Percentiles rank a stretch among this genome's conserved stretches.
Evolutionary conservation across 2,329 filamentous ascomycete genomes (phyloP).

Genomic region (Cytospora piceicola): DNA sequence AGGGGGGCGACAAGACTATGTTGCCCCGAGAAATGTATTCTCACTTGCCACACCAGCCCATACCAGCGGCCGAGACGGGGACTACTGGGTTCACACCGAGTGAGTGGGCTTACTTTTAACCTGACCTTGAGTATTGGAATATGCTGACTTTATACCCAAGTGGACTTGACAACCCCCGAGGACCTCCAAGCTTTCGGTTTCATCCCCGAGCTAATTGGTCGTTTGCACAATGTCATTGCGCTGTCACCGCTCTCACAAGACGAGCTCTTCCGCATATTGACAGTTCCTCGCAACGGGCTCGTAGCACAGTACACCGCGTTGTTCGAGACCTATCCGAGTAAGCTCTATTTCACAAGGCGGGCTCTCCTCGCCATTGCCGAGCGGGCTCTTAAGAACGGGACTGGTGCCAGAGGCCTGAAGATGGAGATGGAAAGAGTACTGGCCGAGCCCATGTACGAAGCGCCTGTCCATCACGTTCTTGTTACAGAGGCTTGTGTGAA

Average conservation of each 20-base stretch:
- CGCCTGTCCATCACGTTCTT: constrained; percentile 74
- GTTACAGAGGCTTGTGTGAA: constrained; percentile 72
- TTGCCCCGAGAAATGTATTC: constrained; percentile 66
- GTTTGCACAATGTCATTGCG: constrained; percentile 87
- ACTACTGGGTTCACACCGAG: constrained; percentile 51
- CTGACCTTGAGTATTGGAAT: not conserved
- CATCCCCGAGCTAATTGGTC: constrained; percentile 94
- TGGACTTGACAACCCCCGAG: constrained; percentile 74
- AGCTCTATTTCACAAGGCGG: constrained; percentile 79
- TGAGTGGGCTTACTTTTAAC: constrained; percentile 7
- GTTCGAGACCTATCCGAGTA: constrained; percentile 78
- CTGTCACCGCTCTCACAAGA: constrained; percentile 72
- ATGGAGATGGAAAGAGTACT: constrained; percentile 81
- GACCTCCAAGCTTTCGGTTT: constrained; percentile 87
- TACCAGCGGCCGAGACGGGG: constrained; percentile 37
- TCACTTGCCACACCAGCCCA: constrained; percentile 60
- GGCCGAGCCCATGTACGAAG: constrained; percentile 80
- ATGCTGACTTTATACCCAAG: constrained; percentile 32
- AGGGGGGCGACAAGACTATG: constrained; percentile 55
- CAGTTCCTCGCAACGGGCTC: constrained; percentile 87
- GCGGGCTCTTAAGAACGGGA: constrained; percentile 62
- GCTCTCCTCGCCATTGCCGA: constrained; percentile 82
- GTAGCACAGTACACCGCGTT: constrained; percentile 87
- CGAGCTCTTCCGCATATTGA: constrained; percentile 83
- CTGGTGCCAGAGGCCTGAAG: constrained; percentile 78